Conservation (phyloP, 352 stramenopile genomes). For the Thraustochytrium striatum region DNA sequence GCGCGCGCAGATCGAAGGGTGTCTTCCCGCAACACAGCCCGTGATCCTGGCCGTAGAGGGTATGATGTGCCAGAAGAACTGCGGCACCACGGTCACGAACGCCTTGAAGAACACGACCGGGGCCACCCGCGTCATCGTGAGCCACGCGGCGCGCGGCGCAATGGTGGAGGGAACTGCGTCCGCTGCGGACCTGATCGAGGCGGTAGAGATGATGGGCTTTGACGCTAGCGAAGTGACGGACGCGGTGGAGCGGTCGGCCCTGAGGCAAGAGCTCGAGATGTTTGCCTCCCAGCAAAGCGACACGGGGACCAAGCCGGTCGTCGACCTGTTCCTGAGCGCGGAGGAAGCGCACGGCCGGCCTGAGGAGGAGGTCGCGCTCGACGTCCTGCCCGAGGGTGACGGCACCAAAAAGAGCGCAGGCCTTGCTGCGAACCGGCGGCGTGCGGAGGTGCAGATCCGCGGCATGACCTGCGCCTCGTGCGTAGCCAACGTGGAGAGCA, state of each 20-base stretch:
- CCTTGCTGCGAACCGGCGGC: neutral
- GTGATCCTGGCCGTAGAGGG: neutral
- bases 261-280: neutral
- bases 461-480: slow-evolving; percentile 88
- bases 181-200: slow-evolving; percentile 65
- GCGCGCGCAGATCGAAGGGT: too few relatives aligned
- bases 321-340: slow-evolving; percentile 80
- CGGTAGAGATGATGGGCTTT: slow-evolving; percentile 80
- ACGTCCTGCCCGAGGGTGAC: neutral
- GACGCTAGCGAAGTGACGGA: slow-evolving; percentile 65
- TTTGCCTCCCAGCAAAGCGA: slow-evolving; percentile 70
- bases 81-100: slow-evolving; percentile 77
- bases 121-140: slow-evolving; percentile 67
- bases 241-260: slow-evolving; percentile 58
- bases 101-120: slow-evolving; percentile 65
- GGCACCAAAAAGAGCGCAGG: neutral
- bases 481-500: slow-evolving; percentile 78
- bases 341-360: slow-evolving; percentile 63
- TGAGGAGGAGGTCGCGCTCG: slow-evolving; percentile 42
- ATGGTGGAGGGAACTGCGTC: slow-evolving; percentile 59
- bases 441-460: slow-evolving; percentile 54
- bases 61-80: slow-evolving; percentile 88
- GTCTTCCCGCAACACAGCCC: too few relatives aligned
- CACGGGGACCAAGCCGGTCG: slow-evolving; percentile 77
- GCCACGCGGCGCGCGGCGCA: neutral